Conservation (phyloP, 441 rosid genomes). For the Biscutella laevigata region DNA sequence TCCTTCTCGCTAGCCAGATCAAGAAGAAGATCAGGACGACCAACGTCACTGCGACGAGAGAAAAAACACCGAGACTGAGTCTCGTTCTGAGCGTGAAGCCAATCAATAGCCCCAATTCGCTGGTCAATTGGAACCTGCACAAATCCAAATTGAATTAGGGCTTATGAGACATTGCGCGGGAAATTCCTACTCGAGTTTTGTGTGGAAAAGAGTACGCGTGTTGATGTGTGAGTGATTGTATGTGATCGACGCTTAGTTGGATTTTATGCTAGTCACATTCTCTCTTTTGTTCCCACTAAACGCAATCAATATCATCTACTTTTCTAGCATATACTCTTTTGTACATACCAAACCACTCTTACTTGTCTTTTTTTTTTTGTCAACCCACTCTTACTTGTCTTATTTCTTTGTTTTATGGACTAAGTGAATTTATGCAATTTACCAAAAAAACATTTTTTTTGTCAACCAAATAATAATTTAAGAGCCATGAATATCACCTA, state of each 20-base stretch:
- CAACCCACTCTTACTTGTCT: no score
- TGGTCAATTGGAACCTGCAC: constrained; percentile 60
- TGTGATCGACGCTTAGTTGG: background rate
- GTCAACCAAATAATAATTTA: no score
- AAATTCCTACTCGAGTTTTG: background rate
- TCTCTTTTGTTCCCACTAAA: no score
- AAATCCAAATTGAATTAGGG: no score
- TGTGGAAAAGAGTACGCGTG: background rate
- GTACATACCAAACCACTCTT: no score
- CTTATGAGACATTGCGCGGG: constrained; percentile 7
- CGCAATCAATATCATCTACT: background rate
- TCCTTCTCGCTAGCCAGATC: constrained; percentile 26
- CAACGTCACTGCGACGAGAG: constrained; percentile 41
- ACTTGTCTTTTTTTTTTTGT: no score
- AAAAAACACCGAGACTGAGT: constrained; percentile 66
- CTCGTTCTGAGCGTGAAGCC: constrained; percentile 70
- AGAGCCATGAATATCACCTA: no score
- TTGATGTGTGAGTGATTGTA: background rate
- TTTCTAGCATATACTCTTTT: no score
- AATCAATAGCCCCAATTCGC: constrained; percentile 59
- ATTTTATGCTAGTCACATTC: background rate
- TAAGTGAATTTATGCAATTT: no score
- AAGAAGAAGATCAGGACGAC: constrained; percentile 24
- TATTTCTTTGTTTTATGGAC: no score
- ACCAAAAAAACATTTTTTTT: no score